Evolutionary conservation across 495 filamentous ascomycete genomes (phyloP).

Genomic region (Xylaria sp.): DNA sequence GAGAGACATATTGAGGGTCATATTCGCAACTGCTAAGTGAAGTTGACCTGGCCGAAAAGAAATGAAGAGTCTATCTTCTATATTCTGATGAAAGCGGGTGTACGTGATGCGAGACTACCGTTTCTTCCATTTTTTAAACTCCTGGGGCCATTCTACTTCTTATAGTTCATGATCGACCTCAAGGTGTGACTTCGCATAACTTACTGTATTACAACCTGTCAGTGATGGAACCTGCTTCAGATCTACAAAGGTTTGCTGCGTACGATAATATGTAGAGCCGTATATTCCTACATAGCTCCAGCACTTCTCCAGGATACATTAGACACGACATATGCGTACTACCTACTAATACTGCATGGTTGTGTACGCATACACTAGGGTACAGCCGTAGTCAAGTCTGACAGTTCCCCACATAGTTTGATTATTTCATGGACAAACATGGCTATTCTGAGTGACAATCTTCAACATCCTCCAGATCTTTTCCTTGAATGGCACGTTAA

Average conservation of each 20-base stretch:
- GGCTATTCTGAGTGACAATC: background rate
- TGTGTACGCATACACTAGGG: background rate
- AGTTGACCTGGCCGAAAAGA: background rate
- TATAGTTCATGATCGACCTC: background rate
- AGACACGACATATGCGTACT: background rate
- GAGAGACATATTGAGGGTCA: conserved; percentile 22
- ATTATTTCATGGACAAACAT: conserved; percentile 4
- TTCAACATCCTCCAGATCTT: conserved; percentile 15
- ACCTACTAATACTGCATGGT: background rate
- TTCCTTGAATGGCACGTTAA: background rate
- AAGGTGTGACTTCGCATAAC: background rate
- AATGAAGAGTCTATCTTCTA: background rate
- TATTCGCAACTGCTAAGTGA: background rate
- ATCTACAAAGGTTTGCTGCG: background rate
- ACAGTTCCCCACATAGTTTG: conserved; percentile 16
- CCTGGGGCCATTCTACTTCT: conserved; percentile 1
- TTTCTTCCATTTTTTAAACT: background rate
- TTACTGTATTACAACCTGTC: background rate
- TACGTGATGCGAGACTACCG: background rate
- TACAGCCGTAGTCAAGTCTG: background rate
- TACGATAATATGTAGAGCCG: background rate
- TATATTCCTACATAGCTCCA: background rate
- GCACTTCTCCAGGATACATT: background rate
- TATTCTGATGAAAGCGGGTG: background rate
- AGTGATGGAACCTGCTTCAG: background rate